Percentiles rank a stretch among this genome's conserved stretches.
phyloP scores from a whole-genome alignment of 129 eudicot species.

The Apium graveolens region DNA sequence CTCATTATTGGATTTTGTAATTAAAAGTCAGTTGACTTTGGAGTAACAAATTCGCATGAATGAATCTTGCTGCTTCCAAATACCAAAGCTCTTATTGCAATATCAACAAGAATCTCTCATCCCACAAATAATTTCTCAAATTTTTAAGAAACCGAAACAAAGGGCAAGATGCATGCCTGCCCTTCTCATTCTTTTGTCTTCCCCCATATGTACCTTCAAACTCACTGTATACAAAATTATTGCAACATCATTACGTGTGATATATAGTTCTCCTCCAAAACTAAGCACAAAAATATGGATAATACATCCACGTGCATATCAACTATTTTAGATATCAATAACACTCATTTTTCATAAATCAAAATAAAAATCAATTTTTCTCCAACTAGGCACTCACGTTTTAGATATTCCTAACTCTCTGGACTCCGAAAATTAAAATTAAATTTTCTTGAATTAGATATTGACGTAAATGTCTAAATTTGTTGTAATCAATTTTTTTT shows the following conservation, averaged over 20 bases:
- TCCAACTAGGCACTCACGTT: no score
- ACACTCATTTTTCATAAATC: no score
- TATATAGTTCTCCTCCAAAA: neutral
- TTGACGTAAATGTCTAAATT: no score
- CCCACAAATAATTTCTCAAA: neutral
- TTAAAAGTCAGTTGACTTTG: constrained; percentile 1
- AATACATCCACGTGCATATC: neutral
- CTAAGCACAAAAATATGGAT: neutral
- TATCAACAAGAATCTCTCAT: neutral
- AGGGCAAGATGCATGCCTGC: neutral
- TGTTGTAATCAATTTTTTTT: neutral
- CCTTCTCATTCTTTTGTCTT: neutral
- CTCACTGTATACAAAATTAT: neutral
- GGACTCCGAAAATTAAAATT: no score
- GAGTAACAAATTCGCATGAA: neutral
- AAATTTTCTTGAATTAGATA: no score
- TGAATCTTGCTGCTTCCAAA: neutral
- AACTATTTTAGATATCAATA: no score
- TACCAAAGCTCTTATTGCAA: neutral
- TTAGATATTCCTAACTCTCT: no score
- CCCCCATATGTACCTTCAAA: neutral
- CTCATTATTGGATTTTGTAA: neutral
- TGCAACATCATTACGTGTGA: neutral
- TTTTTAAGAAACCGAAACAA: neutral
- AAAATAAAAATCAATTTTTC: no score